phyloP scores from a whole-genome alignment of 1,284 basidiomycete species.

The Cutaneotrichosporon mucoides region DNA sequence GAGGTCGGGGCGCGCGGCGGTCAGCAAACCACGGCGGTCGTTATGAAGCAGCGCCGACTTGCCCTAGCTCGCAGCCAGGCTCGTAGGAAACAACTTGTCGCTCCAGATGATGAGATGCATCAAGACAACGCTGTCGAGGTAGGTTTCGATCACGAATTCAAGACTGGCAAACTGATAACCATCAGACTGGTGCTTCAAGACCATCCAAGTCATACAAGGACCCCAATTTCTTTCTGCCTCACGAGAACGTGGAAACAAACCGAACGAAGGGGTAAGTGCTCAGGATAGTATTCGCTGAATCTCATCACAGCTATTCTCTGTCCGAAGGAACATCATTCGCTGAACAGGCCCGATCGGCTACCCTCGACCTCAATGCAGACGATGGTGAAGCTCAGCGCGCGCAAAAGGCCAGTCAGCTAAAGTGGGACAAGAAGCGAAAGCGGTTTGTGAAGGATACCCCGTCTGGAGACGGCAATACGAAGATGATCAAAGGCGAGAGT shows the following conservation, averaged over 20 bases:
- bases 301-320: conserved; percentile 67
- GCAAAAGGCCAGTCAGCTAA: conserved; percentile 62
- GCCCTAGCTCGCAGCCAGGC: conserved; percentile 6
- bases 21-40: conserved; percentile 59
- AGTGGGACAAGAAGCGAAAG: conserved; percentile 97
- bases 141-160: no score
- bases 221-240: conserved; percentile 83
- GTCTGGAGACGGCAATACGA: conserved; percentile 85
- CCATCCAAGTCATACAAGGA: conserved; percentile 60
- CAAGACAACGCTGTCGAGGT: no score
- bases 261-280: conserved; percentile 76
- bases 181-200: no score
- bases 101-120: neutral
- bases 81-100: neutral
- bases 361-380: conserved; percentile 82
- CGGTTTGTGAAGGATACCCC: conserved; percentile 85
- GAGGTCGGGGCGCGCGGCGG: conserved; percentile 73
- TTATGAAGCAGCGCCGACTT: conserved; percentile 81
- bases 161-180: no score
- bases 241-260: conserved; percentile 77
- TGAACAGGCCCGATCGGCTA: conserved; percentile 72
- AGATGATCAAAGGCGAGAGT: conserved; percentile 88
- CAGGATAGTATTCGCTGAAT: neutral
- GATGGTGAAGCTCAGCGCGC: conserved; percentile 63
- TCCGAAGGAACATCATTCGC: conserved; percentile 77